phyloP scores from a whole-genome alignment of 2,329 filamentous ascomycete species.

The Penicillium sp. region DNA sequence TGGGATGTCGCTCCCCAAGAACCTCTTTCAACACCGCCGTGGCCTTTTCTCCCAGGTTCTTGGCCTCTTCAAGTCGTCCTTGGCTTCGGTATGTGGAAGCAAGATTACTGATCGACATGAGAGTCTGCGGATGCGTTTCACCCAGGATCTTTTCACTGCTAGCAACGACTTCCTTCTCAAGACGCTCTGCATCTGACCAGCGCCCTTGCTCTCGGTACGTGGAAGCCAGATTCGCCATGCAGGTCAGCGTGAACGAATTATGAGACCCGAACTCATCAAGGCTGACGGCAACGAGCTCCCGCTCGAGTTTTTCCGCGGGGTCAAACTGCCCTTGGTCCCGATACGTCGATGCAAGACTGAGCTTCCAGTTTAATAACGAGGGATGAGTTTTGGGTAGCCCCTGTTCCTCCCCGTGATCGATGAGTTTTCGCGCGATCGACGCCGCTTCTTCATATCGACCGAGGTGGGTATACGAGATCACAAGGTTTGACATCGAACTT shows the following conservation, averaged over 20 bases:
- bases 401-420: constrained; percentile 4
- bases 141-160: constrained; percentile 9
- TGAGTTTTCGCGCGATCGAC: constrained; percentile 3
- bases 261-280: constrained; percentile 4
- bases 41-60: constrained; percentile 11
- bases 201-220: constrained; percentile 14
- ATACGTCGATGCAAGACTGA: constrained; percentile 13
- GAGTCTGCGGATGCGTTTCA: constrained; percentile 15
- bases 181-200: constrained; percentile 14
- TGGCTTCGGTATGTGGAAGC: constrained; percentile 14
- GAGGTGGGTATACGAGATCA: constrained; percentile 13
- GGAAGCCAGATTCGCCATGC: constrained; percentile 17
- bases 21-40: constrained; percentile 4
- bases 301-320: constrained; percentile 9
- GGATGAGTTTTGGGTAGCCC: not conserved
- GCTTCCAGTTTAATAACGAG: constrained; percentile 14
- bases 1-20: constrained; percentile 12
- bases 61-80: constrained; percentile 14
- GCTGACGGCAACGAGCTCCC: constrained; percentile 7
- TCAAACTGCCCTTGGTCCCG: constrained; percentile 12
- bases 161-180: constrained; percentile 14
- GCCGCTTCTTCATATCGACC: constrained; percentile 15
- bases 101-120: constrained; percentile 19
- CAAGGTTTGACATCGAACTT: constrained; percentile 13
- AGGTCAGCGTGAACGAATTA: constrained; percentile 11